A percentile compares a stretch with the other conserved stretches of the same genome.
Evolutionary conservation across 306 rosid genomes (phyloP).

Genomic region (Amphicarpaea edgeworthii): DNA sequence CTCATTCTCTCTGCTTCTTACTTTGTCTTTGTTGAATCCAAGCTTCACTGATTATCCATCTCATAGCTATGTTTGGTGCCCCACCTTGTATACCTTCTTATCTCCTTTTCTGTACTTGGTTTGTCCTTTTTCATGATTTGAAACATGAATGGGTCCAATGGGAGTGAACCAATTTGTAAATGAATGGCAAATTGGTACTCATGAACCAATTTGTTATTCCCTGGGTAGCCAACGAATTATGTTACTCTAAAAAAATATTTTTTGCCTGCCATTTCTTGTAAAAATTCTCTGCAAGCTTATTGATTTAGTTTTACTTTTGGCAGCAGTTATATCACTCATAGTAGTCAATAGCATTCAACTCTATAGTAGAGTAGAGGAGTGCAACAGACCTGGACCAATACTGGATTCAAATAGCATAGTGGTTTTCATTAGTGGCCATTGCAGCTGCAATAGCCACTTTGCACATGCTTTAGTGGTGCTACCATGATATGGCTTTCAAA

Average conservation of each 20-base stretch:
- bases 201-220: neutral
- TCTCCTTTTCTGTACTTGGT: neutral
- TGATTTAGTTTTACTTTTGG: constrained; percentile 4
- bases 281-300: neutral
- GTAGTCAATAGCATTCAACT: neutral
- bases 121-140: neutral
- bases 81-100: neutral
- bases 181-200: neutral
- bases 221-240: neutral
- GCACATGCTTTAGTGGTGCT: neutral
- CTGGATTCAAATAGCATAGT: neutral
- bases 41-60: neutral
- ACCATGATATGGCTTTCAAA: neutral
- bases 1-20: neutral
- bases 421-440: neutral
- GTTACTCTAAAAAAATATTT: neutral
- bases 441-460: neutral
- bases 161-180: neutral
- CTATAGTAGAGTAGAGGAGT: neutral
- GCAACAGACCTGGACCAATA: neutral
- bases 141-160: neutral
- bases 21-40: neutral
- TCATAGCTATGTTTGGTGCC: neutral
- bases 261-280: neutral
- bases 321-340: neutral